Base-by-base conservation (phyloP, 768 basidiomycete species). In the Termitomyces sp. region DNA sequence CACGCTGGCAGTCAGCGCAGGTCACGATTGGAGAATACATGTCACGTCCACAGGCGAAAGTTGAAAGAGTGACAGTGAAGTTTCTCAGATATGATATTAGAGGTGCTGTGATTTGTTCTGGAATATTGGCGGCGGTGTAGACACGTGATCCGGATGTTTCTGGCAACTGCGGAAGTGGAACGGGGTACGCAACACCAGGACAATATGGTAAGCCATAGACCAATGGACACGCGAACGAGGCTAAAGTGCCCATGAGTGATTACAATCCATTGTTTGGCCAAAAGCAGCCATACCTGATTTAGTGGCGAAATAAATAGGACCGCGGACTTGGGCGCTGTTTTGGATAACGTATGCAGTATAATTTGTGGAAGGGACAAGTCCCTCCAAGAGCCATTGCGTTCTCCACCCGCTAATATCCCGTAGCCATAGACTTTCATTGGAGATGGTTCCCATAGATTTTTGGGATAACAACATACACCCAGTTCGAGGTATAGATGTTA, bases 1-100 rank as follows among this genome's bases (percentile, higher is more conserved):
- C 83, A 22, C 70, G 69, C 60, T 86, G 81, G 64, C 92, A 94
- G 68, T 90, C 86, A 15, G 81, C 77, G 65, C 93, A 95, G 4
- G 83, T 82, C 28, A 89, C 82, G 22, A 93, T 70, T 0, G 88
- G 87, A 6, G 90, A 92, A 72, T 92, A 95, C 55, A 76, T 66
- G 66, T 93, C 91, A 29, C 89, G 81, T 18, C 90, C 89, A 67
- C 93, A 94, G 1, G 90, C 81, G 59, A 86, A 83, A 3, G 87
- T 88, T 33, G 81, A 78, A 9, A 95, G 81, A 20, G 83, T 79
- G 1, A 79, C 77, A 1, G 90, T 87, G 70, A 94, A 92, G 71
- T 92, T 91, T 50, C 83, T 70, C 61, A 94, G 70, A 58, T 81
- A 82, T 24, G 77, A 72, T 44, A 85, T 64, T 44, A 92, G 77